Conservation (phyloP, 306 rosid species). For the Medicago lupulina region DNA sequence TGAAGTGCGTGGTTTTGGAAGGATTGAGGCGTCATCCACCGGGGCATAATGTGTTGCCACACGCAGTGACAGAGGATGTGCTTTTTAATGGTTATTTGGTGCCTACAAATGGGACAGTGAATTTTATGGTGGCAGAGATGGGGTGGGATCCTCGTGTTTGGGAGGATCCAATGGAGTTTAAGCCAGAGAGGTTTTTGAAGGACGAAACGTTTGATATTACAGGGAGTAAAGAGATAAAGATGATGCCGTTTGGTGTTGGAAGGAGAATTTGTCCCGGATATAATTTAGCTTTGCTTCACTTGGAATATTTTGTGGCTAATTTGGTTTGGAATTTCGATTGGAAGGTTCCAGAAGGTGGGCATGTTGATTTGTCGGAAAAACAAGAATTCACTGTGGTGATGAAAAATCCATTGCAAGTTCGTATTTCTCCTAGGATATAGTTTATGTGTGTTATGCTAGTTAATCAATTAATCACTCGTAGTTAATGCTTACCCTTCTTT, state of each 20-base stretch:
- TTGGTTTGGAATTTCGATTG: constrained; percentile 52
- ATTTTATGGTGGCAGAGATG: constrained; percentile 45
- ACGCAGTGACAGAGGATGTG: not conserved
- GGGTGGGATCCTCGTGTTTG: constrained; percentile 57
- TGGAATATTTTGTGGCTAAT: constrained; percentile 58
- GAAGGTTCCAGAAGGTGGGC: constrained; percentile 32
- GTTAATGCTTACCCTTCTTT: too few species aligned
- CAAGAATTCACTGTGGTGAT: constrained; percentile 48
- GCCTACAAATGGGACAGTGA: constrained; percentile 14
- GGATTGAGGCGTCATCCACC: not conserved
- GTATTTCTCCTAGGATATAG: constrained; percentile 39
- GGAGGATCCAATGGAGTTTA: constrained; percentile 55
- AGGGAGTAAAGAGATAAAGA: constrained; percentile 47
- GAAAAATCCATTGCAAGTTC: constrained; percentile 49
- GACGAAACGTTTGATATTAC: constrained; percentile 42
- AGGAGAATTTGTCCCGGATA: constrained; percentile 55
- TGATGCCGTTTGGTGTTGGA: constrained; percentile 61
- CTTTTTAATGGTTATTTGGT: not conserved
- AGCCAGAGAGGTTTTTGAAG: constrained; percentile 50
- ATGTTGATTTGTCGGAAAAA: constrained; percentile 47
- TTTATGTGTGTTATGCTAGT: not conserved
- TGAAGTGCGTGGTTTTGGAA: not conserved
- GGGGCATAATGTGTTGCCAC: not conserved
- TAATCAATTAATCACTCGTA: too few species aligned
- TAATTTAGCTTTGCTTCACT: constrained; percentile 44